Evolutionary conservation across 1,284 basidiomycete genomes (phyloP), one percentile per base, ranked within the genome.

Genomic region (Lentinus polychrous): DNA sequence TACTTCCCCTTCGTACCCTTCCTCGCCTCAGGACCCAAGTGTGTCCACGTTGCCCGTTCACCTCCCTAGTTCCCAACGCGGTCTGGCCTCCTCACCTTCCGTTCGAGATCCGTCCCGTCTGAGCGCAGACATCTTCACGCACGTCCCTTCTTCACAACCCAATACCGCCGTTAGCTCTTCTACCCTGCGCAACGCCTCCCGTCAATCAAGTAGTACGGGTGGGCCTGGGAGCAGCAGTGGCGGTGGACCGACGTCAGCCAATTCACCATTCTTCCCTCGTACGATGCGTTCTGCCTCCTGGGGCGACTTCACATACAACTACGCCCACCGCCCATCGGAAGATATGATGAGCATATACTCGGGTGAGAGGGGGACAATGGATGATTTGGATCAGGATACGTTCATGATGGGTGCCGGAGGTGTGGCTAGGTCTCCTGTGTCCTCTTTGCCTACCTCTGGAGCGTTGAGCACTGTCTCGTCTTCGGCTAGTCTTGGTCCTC

Each of bases 261-360:
- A 69, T 20, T 74, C n/a, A n/a, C n/a, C n/a, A n/a, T n/a, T n/a
- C n/a, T 27, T 27, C 27, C 10, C 27, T 10, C 27, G 27, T 27
- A 27, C 27, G 10, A 69, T 77, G 55, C 71, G 82, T 11, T 82
- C 82, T 8, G 80, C 81, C 41, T 83, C 81, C 57, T 83, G 81
- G 81, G 73, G 71, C 2, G 75, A 79, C 24, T 27, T 27, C 10
- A 70, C 71, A 22, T 58, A 62, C 3, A 70, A 77, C 52, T 72
- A 74, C 46, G 50, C 55, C n/a, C 27, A 27, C 27, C 52, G 63
- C 2, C 62, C 60, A 14, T 60, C 58, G 32, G 78, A 78, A 54
- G 74, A 79, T 43, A 65, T 73, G 49, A 69, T 62, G 43, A 83
- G 78, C 52, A 56, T 81, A 38, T 73, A 74, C 51, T 79, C 76